Conservation (phyloP, 768 basidiomycete species). For the Boletellus sp. region DNA sequence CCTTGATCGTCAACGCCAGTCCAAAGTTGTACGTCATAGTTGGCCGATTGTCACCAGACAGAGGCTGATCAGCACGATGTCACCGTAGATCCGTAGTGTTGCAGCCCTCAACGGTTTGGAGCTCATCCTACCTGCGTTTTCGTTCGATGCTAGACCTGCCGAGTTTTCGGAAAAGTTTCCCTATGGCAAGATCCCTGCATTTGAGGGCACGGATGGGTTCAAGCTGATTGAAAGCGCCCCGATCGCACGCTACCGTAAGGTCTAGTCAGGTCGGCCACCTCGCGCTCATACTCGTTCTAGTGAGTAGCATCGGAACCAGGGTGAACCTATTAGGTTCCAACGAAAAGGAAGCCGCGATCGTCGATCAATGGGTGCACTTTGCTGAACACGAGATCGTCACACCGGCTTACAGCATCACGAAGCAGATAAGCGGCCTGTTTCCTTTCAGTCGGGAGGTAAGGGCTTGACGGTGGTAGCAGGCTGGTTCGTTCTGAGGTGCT, state of each 20-base stretch:
- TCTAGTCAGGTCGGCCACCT: not conserved
- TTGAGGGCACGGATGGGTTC: conserved; percentile 8
- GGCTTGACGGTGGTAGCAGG: too few species aligned
- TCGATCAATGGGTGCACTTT: conserved; percentile 18
- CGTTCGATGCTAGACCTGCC: conserved; percentile 1
- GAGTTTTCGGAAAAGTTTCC: conserved; percentile 11
- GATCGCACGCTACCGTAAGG: conserved; percentile 10
- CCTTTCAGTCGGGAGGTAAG: conserved; percentile 2
- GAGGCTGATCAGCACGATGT: too few species aligned
- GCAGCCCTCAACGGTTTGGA: conserved; percentile 8
- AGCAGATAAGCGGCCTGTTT: not conserved
- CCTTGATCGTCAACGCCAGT: not conserved
- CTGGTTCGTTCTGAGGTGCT: not conserved
- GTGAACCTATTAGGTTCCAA: conserved; percentile 1
- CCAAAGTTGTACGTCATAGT: not conserved
- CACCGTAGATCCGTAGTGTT: too few species aligned
- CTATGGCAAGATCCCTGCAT: conserved; percentile 9
- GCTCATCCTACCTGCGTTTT: conserved; percentile 1
- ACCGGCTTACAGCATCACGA: not conserved
- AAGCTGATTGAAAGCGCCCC: conserved; percentile 7
- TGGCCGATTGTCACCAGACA: not conserved
- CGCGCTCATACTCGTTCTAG: not conserved
- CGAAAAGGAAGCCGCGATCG: conserved; percentile 1
- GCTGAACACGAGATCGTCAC: conserved; percentile 6
- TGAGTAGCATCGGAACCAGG: not conserved